Conservation (phyloP, 148 eudicot genomes). For the Diospyros lotus region DNA sequence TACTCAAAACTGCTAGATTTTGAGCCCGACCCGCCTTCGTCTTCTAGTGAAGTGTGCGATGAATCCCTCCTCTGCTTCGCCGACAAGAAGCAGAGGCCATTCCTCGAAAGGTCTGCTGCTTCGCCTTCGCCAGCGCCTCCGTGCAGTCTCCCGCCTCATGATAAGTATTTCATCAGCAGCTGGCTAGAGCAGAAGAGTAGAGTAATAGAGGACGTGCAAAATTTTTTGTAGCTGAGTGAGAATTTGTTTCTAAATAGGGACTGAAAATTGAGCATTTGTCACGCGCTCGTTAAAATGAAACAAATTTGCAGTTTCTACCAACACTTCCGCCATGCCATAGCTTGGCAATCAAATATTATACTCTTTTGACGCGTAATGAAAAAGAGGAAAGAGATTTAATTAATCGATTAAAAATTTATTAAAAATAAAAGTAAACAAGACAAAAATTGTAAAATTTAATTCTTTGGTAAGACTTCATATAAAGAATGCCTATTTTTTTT, state of each 20-base stretch:
- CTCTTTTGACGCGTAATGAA: no score
- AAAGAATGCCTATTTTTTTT: no score
- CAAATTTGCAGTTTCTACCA: background rate
- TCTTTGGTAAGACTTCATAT: no score
- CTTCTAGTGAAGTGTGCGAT: constrained; percentile 54
- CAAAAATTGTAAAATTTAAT: no score
- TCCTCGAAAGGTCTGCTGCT: constrained; percentile 58
- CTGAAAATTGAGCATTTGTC: background rate
- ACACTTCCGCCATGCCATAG: no score
- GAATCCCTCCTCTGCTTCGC: constrained; percentile 80
- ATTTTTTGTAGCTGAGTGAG: background rate
- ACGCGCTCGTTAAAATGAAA: background rate
- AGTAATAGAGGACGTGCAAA: constrained; percentile 19
- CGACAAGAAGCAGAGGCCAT: constrained; percentile 51
- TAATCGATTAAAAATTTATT: no score
- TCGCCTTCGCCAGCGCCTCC: constrained; percentile 53
- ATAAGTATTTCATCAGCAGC: constrained; percentile 26
- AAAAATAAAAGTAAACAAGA: no score
- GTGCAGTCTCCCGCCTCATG: constrained; percentile 40
- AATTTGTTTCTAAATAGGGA: background rate
- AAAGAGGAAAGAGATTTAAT: no score
- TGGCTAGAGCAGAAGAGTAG: constrained; percentile 42
- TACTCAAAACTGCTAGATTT: constrained; percentile 74
- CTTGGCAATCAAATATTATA: no score
- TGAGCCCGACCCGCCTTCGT: constrained; percentile 51